Evolutionary conservation across 768 basidiomycete species (phyloP).

Genomic region (Plicaturopsis crispa): DNA sequence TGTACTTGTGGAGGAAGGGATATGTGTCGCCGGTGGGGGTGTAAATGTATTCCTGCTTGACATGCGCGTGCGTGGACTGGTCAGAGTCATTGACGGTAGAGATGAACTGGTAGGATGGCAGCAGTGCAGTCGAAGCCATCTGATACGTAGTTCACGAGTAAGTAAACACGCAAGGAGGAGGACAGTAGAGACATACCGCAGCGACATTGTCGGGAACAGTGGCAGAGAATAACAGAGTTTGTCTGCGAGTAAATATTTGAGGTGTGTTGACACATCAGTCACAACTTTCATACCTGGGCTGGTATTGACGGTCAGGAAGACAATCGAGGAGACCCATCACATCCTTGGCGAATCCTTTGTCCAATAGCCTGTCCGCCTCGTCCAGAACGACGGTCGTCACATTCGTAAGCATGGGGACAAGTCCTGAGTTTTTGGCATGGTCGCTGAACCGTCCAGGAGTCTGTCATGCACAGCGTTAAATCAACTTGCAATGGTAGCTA

Average conservation of each 20-base stretch:
- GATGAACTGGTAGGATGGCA: conserved; percentile 35
- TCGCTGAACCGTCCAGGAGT: conserved; percentile 75
- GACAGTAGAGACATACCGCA: conserved; percentile 23
- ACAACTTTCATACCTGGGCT: no score
- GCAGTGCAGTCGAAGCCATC: conserved; percentile 12
- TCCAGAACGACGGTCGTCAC: conserved; percentile 52
- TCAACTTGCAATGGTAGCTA: no score
- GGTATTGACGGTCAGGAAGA: no score
- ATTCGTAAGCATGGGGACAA: conserved; percentile 26
- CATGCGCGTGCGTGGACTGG: conserved; percentile 54
- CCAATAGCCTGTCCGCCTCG: conserved; percentile 69
- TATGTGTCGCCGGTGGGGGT: conserved; percentile 31
- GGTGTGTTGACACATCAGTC: no score
- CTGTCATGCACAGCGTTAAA: no score
- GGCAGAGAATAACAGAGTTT: conserved; percentile 65
- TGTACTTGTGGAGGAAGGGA: conserved; percentile 30
- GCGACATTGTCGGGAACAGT: conserved; percentile 68
- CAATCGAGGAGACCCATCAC: no score
- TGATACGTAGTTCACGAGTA: conserved; percentile 9
- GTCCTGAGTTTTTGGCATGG: conserved; percentile 43
- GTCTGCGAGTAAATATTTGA: no score
- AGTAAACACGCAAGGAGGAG: background rate
- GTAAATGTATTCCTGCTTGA: conserved; percentile 38
- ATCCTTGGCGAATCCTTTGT: conserved; percentile 64
- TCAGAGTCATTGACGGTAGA: conserved; percentile 54